phyloP scores from a whole-genome alignment of 73 alveolate genomes.

The Diophrys sp. region DNA sequence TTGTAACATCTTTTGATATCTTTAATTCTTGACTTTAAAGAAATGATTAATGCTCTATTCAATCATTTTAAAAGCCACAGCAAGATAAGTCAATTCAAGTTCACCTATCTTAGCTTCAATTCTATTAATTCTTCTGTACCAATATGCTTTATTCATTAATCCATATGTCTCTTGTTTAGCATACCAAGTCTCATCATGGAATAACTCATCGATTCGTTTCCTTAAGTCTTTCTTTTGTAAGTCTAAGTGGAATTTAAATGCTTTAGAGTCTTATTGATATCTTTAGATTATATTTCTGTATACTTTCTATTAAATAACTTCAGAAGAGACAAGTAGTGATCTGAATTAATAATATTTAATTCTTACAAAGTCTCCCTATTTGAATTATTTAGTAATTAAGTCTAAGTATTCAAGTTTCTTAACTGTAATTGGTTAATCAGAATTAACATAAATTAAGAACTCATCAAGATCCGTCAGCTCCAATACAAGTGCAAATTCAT shows the following conservation, averaged over 20 bases:
- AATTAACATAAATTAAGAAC: constrained; percentile 3
- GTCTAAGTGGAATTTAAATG: constrained; percentile 16
- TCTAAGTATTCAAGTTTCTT: constrained; percentile 17
- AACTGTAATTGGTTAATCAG: constrained; percentile 14
- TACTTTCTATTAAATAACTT: constrained; percentile 6
- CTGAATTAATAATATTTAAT: constrained; percentile 16
- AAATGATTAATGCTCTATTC: background rate
- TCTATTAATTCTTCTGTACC: constrained; percentile 27
- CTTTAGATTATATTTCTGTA: constrained; percentile 22
- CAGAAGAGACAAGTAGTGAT: constrained; percentile 14
- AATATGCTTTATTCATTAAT: constrained; percentile 13
- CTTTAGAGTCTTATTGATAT: constrained; percentile 1
- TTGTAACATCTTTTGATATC: too few species aligned
- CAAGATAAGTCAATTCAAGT: constrained; percentile 17
- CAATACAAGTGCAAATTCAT: constrained; percentile 12
- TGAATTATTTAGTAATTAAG: constrained; percentile 5
- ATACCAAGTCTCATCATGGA: background rate
- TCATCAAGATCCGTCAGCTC: constrained; percentile 21
- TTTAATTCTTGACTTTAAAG: background rate
- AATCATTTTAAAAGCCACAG: constrained; percentile 6
- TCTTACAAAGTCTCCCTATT: constrained; percentile 15
- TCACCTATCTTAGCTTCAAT: constrained; percentile 36
- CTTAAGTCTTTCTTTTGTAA: background rate
- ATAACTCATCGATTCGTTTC: constrained; percentile 2
- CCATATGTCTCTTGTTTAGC: constrained; percentile 16